Conservation (phyloP, 495 filamentous ascomycete species). For the Penicillium ucsense region DNA sequence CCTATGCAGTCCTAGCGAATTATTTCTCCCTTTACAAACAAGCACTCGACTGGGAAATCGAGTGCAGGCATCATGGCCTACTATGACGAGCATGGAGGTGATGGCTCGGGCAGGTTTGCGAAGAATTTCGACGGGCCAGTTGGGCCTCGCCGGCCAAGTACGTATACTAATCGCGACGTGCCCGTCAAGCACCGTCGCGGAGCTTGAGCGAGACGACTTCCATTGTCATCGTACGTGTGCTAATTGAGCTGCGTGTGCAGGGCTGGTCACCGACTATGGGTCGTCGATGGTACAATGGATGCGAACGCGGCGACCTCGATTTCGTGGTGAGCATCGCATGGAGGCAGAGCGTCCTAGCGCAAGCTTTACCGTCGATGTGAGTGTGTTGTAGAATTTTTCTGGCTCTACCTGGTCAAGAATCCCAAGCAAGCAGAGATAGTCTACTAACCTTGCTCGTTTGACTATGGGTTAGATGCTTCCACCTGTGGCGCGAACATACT, state of each 20-base stretch:
- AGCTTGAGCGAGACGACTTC: too few relatives aligned
- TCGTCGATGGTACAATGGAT: conserved; percentile 90
- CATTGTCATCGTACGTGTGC: too few relatives aligned
- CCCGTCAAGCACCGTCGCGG: background rate
- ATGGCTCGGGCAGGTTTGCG: conserved; percentile 22
- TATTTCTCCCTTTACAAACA: background rate
- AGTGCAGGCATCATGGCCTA: conserved; percentile 26
- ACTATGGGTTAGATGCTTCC: conserved; percentile 64
- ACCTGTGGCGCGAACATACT: conserved; percentile 60
- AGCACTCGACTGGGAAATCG: background rate
- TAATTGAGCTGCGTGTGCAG: conserved; percentile 7
- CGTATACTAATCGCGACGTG: conserved; percentile 3
- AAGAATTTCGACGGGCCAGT: conserved; percentile 31
- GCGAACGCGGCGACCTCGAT: conserved; percentile 70
- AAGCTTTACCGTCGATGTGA: conserved; percentile 82
- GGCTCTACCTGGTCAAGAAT: too few relatives aligned
- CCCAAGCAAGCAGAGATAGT: background rate
- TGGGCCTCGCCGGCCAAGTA: conserved; percentile 37
- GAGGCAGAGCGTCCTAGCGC: conserved; percentile 77
- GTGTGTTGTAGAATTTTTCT: conserved; percentile 17
- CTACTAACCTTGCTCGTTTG: conserved; percentile 1
- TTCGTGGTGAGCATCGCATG: conserved; percentile 53
- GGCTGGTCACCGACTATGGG: conserved; percentile 89
- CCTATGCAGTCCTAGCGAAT: background rate
- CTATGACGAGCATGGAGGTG: conserved; percentile 33